Evolutionary conservation across 768 basidiomycete genomes (phyloP).

Genomic region (Artomyces pyxidatus): DNA sequence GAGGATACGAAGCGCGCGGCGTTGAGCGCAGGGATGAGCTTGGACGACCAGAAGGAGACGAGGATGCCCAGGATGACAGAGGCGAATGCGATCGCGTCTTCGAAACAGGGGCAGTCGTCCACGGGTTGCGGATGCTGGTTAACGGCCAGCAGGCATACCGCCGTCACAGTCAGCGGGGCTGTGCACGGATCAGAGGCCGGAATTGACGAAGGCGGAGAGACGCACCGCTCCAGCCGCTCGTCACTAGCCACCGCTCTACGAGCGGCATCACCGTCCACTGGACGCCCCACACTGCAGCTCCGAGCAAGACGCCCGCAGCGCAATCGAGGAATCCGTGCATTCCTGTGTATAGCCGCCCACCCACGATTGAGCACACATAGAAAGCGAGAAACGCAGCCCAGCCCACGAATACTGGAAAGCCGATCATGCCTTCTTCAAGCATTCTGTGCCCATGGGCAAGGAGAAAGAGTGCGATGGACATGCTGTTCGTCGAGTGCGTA

Average conservation of each 20-base stretch:
- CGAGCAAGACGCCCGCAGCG: conserved; percentile 51
- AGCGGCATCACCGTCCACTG: conserved; percentile 27
- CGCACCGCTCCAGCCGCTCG: conserved; percentile 29
- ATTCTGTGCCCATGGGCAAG: conserved; percentile 51
- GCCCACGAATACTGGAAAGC: conserved; percentile 34
- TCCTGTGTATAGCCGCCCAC: conserved; percentile 74
- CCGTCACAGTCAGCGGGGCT: conserved; percentile 56
- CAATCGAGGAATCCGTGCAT: conserved; percentile 88
- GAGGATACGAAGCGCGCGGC: conserved; percentile 22
- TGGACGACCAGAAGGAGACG: conserved; percentile 59
- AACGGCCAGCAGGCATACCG: conserved; percentile 64
- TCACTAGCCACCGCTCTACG: conserved; percentile 36
- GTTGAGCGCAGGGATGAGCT: conserved; percentile 30
- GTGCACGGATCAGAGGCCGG: background rate
- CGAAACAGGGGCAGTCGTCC: conserved; percentile 97
- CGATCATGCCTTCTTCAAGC: conserved; percentile 33
- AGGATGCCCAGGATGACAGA: conserved; percentile 73
- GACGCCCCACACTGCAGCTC: conserved; percentile 52
- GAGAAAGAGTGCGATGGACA: conserved; percentile 83
- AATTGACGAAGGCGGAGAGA: conserved; percentile 11
- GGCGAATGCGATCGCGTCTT: conserved; percentile 92
- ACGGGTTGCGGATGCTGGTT: conserved; percentile 91
- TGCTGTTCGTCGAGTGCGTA: conserved; percentile 86
- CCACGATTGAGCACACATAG: conserved; percentile 68
- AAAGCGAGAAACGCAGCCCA: conserved; percentile 35